Evolutionary conservation across 176 grass and related monocot species (phyloP).

Genomic region (Bothriochloa decipiens): DNA sequence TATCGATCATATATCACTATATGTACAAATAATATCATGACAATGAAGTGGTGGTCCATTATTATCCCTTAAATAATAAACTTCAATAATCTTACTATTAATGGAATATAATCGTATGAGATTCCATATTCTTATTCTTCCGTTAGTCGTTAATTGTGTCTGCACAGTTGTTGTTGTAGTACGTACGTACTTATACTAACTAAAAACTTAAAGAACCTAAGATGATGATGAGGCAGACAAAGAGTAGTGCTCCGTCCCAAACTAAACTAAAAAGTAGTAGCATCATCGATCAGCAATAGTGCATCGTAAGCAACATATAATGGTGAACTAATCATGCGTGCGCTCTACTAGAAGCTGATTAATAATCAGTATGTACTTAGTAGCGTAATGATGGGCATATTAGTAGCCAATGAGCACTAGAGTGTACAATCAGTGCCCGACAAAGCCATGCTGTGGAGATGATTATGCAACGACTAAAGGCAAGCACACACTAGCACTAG

Average conservation of each 20-base stretch:
- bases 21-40: neutral
- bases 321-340: slow-evolving; percentile 21
- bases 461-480: slow-evolving; percentile 36
- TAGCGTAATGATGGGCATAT: slow-evolving; percentile 19
- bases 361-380: neutral
- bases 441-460: slow-evolving; percentile 45
- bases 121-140: slow-evolving; percentile 33
- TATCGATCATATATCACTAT: neutral
- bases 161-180: neutral
- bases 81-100: neutral
- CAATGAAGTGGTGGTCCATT: neutral
- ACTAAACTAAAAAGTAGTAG: neutral
- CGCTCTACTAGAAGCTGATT: neutral
- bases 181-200: neutral
- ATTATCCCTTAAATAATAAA: neutral
- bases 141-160: slow-evolving; percentile 26
- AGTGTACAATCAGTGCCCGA: slow-evolving; percentile 35
- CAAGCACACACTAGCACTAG: neutral
- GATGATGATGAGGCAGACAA: slow-evolving; percentile 15
- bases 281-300: slow-evolving; percentile 4
- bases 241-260: slow-evolving; percentile 7
- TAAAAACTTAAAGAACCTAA: neutral
- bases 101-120: neutral
- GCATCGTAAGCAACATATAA: slow-evolving; percentile 20
- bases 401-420: neutral